These are phyloP conservation scores for Melanopsichium pennsylvanicum DNA, from an alignment of 1,284 basidiomycete species.

Conservation along the genomic window DNA sequence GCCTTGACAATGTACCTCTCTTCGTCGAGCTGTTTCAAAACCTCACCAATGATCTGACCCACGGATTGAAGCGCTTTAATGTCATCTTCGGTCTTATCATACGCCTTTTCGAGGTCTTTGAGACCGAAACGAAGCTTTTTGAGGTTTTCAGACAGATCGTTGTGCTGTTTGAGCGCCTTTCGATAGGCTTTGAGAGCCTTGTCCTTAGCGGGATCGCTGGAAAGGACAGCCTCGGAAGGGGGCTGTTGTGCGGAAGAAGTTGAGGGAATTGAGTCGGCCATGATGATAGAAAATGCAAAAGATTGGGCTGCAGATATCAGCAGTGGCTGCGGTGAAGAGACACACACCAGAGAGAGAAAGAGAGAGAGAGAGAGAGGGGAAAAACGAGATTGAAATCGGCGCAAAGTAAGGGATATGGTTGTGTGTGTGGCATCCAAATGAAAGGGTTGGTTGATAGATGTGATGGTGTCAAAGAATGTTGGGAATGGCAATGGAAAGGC, in stretches of 20 bases:
- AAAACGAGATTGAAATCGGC: no score
- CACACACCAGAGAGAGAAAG: no score
- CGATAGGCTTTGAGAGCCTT: slow-evolving; percentile 63
- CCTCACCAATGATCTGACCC: slow-evolving; percentile 98
- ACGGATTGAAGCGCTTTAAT: slow-evolving; percentile 99
- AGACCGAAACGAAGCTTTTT: slow-evolving; percentile 61
- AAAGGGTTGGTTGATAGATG: neutral
- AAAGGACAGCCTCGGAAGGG: slow-evolving; percentile 36
- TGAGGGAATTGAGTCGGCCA: slow-evolving; percentile 49
- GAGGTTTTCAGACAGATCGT: slow-evolving; percentile 66
- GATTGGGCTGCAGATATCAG: no score
- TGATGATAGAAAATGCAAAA: no score
- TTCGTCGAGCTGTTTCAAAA: slow-evolving; percentile 97
- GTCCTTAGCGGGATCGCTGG: slow-evolving; percentile 46
- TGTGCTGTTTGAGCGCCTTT: slow-evolving; percentile 67
- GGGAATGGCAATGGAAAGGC: neutral
- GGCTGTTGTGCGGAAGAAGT: slow-evolving; percentile 42
- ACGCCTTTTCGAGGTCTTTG: slow-evolving; percentile 86
- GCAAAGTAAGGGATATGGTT: no score
- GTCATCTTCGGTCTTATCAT: slow-evolving; percentile 96
- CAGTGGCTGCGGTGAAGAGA: no score
- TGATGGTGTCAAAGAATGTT: neutral
- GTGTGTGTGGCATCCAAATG: slow-evolving; percentile 2
- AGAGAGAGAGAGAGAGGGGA: no score
- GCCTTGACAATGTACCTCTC: slow-evolving; percentile 99